Evolutionary conservation across 1,284 basidiomycete species (phyloP).

Genomic region (Caloboletus firmus): DNA sequence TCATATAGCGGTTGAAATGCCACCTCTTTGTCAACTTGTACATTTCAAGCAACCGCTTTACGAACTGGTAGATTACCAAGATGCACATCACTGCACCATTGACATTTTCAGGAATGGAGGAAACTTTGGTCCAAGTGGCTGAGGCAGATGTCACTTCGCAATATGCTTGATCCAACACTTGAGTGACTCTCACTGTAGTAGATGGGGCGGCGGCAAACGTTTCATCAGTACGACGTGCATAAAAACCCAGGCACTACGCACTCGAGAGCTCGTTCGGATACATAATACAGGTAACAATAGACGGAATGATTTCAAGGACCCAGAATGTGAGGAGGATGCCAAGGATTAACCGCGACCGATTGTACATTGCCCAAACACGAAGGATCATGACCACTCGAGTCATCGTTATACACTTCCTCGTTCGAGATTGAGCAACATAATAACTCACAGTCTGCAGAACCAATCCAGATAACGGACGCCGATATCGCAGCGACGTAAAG

Average conservation of each 20-base stretch:
- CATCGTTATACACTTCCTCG: not conserved
- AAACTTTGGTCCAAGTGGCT: not conserved
- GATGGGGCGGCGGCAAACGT: too few species aligned
- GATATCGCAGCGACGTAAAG: conserved; percentile 5
- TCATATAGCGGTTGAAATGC: conserved; percentile 8
- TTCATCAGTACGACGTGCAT: not conserved
- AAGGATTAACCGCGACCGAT: conserved; percentile 9
- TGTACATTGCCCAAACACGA: conserved; percentile 17
- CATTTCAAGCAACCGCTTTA: not conserved
- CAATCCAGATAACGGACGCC: conserved; percentile 2
- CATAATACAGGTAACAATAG: not conserved
- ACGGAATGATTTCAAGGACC: conserved; percentile 1
- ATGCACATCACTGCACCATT: conserved; percentile 5
- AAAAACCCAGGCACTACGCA: not conserved
- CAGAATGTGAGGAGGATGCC: conserved; percentile 3
- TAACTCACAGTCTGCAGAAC: conserved; percentile 9
- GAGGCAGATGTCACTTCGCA: not conserved
- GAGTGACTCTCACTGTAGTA: not conserved
- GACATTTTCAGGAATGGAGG: conserved; percentile 1
- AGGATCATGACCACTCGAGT: conserved; percentile 14
- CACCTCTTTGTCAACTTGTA: conserved; percentile 8
- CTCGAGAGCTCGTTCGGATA: not conserved
- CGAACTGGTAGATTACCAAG: conserved; percentile 7
- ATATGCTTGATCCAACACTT: not conserved
- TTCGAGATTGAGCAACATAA: not conserved